Evolutionary conservation across 768 basidiomycete species (phyloP), one percentile per base, ranked within the genome.

Genomic region (Russula compacta): DNA sequence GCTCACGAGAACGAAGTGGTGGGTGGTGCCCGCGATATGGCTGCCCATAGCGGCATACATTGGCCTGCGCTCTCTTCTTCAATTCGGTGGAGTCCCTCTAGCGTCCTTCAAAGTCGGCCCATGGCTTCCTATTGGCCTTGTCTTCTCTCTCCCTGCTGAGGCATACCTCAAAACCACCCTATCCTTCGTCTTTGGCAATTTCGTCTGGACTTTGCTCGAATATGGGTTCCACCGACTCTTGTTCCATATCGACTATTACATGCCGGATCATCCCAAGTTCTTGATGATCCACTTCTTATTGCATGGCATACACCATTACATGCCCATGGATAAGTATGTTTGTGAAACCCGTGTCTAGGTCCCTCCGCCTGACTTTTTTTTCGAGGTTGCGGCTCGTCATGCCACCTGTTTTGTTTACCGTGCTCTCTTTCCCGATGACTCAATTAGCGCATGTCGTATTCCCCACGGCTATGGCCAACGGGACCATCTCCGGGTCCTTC

Each of bases 291-390:
- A 99, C 71, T 99, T 99, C 75, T 71, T 91, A 68, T 77, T 92
- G 71, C 97, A 98, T 69, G 97, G 97, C 15, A 84, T 99, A 39
- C 97, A 99, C 71, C 97, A 99, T 73, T 99, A 95, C 70, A 77
- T 99, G 65, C 97, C 94, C 15, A 97, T 98, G 94, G 94, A 97
- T 70, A 78, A 84, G 88, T 91, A 69, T 64, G 82, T 73, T 6
- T 15, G 43, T 17, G 51, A 17, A 32, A 7, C 5, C 8, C 39
- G 19, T 53, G 42, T 33, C 44, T 62, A 54, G 44, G 6, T 38
- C 47, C 7, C 12, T 6, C 10, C 15, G 53, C 49, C 71, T 48
- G 64, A 51, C 1, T 21, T 46, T 48, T 61, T 15, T 4, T 29
- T 50, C 42, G 63, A 89, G 92, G 59, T 75, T 98, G 69, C 83